These are phyloP conservation scores for Pseudogymnoascus sp. DNA, from an alignment of 2,329 filamentous ascomycete species.

Conservation along the genomic window DNA sequence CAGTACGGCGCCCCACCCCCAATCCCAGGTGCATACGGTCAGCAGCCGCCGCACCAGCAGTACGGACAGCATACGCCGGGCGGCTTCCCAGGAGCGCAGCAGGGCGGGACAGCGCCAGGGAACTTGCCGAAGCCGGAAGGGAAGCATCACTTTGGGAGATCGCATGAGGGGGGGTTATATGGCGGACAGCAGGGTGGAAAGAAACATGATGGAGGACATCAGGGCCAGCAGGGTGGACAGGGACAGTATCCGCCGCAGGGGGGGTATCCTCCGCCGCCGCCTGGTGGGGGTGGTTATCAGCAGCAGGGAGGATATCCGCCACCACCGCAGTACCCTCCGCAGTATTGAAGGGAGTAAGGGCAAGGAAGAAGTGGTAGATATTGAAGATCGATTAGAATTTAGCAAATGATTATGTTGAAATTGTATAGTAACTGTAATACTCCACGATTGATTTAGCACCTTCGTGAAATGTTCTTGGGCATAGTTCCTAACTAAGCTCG, in stretches of 20 bases:
- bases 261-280: neutral
- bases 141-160: neutral
- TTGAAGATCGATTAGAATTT: neutral
- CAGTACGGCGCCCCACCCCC: constrained; percentile 9
- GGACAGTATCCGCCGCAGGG: neutral
- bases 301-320: neutral
- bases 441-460: neutral
- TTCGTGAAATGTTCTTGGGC: neutral
- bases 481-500: too few species aligned
- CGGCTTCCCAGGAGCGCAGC: neutral
- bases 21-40: neutral
- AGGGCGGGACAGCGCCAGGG: neutral
- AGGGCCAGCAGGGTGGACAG: neutral
- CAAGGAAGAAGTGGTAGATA: neutral
- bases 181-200: neutral
- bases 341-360: neutral
- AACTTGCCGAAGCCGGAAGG: neutral
- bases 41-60: neutral
- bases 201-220: neutral
- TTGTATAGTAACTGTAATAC: neutral
- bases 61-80: neutral
- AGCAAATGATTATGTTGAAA: neutral
- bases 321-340: neutral
- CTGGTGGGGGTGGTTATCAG: neutral
- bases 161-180: neutral